Percentiles rank a stretch among this genome's conserved stretches.
Conservation (phyloP, 768 basidiomycete species). For the Chiua virens region DNA sequence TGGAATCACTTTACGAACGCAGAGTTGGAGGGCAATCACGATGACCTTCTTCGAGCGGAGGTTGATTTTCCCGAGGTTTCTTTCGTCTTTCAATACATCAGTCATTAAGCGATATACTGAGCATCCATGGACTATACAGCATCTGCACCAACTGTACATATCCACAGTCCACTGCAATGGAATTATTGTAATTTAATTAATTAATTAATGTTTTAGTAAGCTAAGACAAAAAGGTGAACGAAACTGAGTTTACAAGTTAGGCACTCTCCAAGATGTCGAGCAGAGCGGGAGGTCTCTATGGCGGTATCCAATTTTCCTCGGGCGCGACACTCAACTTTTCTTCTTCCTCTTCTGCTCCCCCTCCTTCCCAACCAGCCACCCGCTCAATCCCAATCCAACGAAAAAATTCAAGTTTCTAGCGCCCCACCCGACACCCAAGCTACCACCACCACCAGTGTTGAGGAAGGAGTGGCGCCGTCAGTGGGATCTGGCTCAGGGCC, state of each 20-base stretch:
- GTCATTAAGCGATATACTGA: slow-evolving; percentile 51
- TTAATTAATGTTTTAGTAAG: background rate
- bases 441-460: slow-evolving; percentile 24
- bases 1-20: slow-evolving; percentile 97
- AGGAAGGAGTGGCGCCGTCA: slow-evolving; percentile 25
- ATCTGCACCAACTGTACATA: too few relatives aligned
- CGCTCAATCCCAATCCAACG: slow-evolving; percentile 18
- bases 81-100: slow-evolving; percentile 95
- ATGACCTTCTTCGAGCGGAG: slow-evolving; percentile 92
- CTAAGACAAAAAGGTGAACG: background rate
- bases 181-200: background rate
- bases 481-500: slow-evolving; percentile 30
- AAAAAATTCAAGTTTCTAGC: slow-evolving; percentile 19
- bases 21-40: slow-evolving; percentile 89
- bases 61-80: slow-evolving; percentile 81
- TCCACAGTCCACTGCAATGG: too few relatives aligned
- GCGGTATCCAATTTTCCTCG: slow-evolving; percentile 83
- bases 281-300: slow-evolving; percentile 82
- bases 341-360: slow-evolving; percentile 41
- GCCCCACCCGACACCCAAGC: slow-evolving; percentile 23
- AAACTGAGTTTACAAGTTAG: slow-evolving; percentile 2
- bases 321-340: slow-evolving; percentile 52
- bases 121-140: too few relatives aligned
- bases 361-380: slow-evolving; percentile 21
- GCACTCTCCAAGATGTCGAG: slow-evolving; percentile 57